Evolutionary conservation across 2,329 filamentous ascomycete species (phyloP).

Genomic region (Bipolaris bicolor): DNA sequence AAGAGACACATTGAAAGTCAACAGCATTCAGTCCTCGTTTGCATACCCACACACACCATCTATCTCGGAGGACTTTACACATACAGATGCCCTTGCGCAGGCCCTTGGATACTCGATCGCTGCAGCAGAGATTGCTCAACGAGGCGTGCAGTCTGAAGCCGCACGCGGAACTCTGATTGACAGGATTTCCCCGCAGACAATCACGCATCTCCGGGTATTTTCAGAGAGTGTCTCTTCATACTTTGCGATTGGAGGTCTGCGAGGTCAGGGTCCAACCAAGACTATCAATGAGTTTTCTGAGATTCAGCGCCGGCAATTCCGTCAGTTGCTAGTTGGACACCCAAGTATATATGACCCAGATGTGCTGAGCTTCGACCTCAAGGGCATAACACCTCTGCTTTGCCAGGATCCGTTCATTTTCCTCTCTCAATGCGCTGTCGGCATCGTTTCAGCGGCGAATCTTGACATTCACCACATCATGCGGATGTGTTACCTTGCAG

Average conservation of each 20-base stretch:
- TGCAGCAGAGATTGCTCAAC: slow-evolving; percentile 87
- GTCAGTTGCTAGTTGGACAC: slow-evolving; percentile 72
- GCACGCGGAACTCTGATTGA: slow-evolving; percentile 75
- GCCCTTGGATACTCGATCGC: slow-evolving; percentile 85
- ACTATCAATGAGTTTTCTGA: slow-evolving; percentile 72
- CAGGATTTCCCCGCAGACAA: slow-evolving; percentile 79
- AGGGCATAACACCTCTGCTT: slow-evolving; percentile 61
- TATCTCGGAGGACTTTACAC: slow-evolving; percentile 55
- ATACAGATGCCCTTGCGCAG: slow-evolving; percentile 66
- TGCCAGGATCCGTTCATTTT: slow-evolving; percentile 78
- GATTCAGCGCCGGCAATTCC: slow-evolving; percentile 72
- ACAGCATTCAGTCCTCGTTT: slow-evolving; percentile 57
- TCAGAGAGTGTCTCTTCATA: slow-evolving; percentile 89
- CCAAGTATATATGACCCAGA: slow-evolving; percentile 49
- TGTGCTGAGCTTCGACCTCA: slow-evolving; percentile 52
- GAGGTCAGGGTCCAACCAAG: slow-evolving; percentile 63
- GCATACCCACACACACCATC: slow-evolving; percentile 50
- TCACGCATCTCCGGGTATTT: slow-evolving; percentile 87
- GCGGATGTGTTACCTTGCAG: slow-evolving; percentile 85
- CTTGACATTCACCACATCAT: slow-evolving; percentile 81
- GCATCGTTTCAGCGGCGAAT: slow-evolving; percentile 69
- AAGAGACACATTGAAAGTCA: slow-evolving; percentile 60
- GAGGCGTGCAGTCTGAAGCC: slow-evolving; percentile 76
- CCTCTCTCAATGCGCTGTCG: slow-evolving; percentile 77
- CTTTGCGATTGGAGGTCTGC: slow-evolving; percentile 74